Conservation (phyloP, 148 eudicot species). For the Camellia granthamiana region DNA sequence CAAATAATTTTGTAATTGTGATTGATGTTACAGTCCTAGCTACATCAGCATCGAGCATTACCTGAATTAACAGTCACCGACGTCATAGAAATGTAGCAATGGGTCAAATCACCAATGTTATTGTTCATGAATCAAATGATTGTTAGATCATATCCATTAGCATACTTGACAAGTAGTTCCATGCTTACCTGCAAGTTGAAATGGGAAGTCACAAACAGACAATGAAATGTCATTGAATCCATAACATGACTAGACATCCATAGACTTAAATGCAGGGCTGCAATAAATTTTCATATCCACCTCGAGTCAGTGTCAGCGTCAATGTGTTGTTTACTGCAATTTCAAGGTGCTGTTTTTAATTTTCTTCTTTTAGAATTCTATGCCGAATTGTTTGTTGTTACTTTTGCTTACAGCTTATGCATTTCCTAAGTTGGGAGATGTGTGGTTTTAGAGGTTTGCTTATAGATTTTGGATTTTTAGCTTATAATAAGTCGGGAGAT, state of each 20-base stretch:
- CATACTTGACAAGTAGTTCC: background rate
- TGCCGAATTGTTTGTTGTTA: too few relatives aligned
- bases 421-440: too few relatives aligned
- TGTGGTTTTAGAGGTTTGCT: too few relatives aligned
- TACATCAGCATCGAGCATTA: background rate
- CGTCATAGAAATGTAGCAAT: background rate
- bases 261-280: background rate
- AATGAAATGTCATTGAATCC: background rate
- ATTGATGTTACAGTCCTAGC: background rate
- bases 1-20: background rate
- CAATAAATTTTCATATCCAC: background rate
- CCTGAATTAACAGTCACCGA: background rate
- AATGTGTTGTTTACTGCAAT: too few relatives aligned
- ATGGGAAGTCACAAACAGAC: background rate
- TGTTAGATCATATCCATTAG: background rate
- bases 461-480: too few relatives aligned
- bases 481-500: too few relatives aligned
- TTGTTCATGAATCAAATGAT: background rate
- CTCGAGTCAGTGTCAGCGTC: too few relatives aligned
- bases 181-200: background rate
- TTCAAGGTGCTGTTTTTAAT: too few relatives aligned
- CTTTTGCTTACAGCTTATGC: too few relatives aligned
- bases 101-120: background rate
- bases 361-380: too few relatives aligned
- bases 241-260: background rate